These are phyloP conservation scores for Citrullus colocynthis DNA, from an alignment of 306 rosid genomes.

Conservation along the genomic window DNA sequence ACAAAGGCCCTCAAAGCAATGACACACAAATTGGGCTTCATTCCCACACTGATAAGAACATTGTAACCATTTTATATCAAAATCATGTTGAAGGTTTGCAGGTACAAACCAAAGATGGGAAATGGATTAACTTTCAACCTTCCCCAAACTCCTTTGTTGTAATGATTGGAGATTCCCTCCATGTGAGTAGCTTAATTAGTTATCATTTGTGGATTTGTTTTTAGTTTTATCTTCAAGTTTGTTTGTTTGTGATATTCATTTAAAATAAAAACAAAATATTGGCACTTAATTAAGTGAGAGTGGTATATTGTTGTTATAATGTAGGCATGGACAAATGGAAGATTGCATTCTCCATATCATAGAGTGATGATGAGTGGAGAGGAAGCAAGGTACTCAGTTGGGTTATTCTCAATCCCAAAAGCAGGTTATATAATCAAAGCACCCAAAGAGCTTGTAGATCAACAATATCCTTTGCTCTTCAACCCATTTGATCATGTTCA, in stretches of 20 bases:
- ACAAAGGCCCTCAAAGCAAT: constrained; percentile 39
- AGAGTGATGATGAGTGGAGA: constrained; percentile 60
- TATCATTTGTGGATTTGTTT: neutral
- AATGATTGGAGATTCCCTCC: constrained; percentile 56
- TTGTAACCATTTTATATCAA: constrained; percentile 48
- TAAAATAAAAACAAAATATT: no score
- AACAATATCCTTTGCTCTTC: constrained; percentile 49
- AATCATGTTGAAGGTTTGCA: constrained; percentile 60
- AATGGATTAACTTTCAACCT: constrained; percentile 54
- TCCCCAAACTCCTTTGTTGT: constrained; percentile 32
- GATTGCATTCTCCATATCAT: constrained; percentile 45
- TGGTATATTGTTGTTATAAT: neutral
- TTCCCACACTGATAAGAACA: constrained; percentile 57
- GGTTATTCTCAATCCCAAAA: constrained; percentile 47
- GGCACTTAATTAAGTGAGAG: no score
- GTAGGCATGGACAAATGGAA: constrained; percentile 72
- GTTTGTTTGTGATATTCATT: neutral
- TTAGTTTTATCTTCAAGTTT: neutral
- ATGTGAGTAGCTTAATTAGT: constrained; percentile 13
- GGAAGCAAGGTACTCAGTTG: constrained; percentile 47
- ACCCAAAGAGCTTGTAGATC: constrained; percentile 54
- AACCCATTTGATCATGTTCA: constrained; percentile 46
- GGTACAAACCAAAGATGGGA: constrained; percentile 50
- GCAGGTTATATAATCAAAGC: constrained; percentile 36
- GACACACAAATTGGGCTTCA: constrained; percentile 36